These are phyloP conservation scores for Xylariomycetidae sp. DNA, from an alignment of 2,329 filamentous ascomycete genomes.

Conservation along the genomic window DNA sequence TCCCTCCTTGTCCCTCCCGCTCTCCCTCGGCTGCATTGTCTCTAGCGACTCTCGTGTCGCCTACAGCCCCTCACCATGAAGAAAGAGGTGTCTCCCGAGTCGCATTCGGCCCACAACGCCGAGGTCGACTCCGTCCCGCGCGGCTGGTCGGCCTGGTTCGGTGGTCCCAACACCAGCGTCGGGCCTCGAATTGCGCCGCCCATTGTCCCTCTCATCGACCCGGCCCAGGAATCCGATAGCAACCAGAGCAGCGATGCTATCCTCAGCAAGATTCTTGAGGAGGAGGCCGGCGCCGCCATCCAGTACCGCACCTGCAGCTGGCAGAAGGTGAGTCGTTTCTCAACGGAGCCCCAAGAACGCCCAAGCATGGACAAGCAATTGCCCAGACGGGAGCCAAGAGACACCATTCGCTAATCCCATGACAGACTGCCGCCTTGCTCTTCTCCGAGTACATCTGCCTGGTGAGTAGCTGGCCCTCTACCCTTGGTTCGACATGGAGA, in stretches of 20 bases:
- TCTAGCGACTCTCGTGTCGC: no score
- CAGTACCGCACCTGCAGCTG: conserved; percentile 91
- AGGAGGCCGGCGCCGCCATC: conserved; percentile 73
- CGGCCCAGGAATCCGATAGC: conserved; percentile 31
- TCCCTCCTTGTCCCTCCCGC: neutral
- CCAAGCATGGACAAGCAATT: conserved; percentile 1
- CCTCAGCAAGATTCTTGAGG: conserved; percentile 61
- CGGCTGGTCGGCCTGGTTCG: conserved; percentile 33
- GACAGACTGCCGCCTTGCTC: conserved; percentile 73
- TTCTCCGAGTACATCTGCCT: conserved; percentile 96
- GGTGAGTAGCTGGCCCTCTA: conserved; percentile 22
- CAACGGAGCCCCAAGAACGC: neutral
- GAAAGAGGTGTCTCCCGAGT: conserved; percentile 15
- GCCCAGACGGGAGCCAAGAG: conserved; percentile 10
- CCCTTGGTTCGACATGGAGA: neutral
- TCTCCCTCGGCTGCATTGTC: neutral
- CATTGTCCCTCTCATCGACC: conserved; percentile 22
- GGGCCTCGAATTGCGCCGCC: conserved; percentile 46
- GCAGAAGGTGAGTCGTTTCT: conserved; percentile 60
- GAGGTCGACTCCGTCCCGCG: conserved; percentile 36
- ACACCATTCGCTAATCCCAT: conserved; percentile 5
- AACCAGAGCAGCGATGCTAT: conserved; percentile 43
- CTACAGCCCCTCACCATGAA: no score
- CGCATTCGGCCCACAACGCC: conserved; percentile 31
- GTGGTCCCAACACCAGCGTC: conserved; percentile 33